These are phyloP conservation scores for Rosellinia necatrix DNA, from an alignment of 2,329 filamentous ascomycete species.

Conservation along the genomic window DNA sequence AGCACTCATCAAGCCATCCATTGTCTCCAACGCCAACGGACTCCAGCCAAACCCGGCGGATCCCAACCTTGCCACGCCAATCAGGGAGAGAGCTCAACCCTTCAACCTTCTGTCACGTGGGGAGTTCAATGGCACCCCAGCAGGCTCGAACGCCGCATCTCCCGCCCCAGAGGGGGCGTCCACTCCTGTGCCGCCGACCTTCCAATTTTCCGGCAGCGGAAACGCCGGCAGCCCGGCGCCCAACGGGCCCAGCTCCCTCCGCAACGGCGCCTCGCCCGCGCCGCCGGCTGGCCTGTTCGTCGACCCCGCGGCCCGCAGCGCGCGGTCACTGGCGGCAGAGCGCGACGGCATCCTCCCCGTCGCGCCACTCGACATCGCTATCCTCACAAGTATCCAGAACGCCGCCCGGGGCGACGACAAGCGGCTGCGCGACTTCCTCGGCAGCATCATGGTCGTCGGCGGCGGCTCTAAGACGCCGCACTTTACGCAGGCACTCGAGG, in stretches of 20 bases:
- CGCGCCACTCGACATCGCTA: conserved; percentile 84
- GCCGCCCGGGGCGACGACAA: conserved; percentile 89
- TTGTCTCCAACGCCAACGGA: conserved; percentile 53
- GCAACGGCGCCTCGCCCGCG: conserved; percentile 39
- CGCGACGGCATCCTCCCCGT: conserved; percentile 82
- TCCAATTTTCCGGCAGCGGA: conserved; percentile 59
- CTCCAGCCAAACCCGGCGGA: conserved; percentile 44
- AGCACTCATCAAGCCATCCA: conserved; percentile 62
- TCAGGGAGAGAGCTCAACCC: conserved; percentile 67
- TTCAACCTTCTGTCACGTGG: conserved; percentile 74
- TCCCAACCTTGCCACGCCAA: conserved; percentile 60
- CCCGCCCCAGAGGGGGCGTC: conserved; percentile 78
- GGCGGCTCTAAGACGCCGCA: conserved; percentile 81
- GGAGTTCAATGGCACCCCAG: conserved; percentile 75
- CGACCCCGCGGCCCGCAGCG: conserved; percentile 56
- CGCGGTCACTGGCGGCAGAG: conserved; percentile 61
- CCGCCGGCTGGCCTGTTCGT: conserved; percentile 53
- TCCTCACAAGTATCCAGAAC: conserved; percentile 86
- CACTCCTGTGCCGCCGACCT: conserved; percentile 66
- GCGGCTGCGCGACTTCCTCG: conserved; percentile 87
- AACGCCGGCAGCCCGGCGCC: conserved; percentile 44
- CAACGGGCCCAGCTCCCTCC: conserved; percentile 44
- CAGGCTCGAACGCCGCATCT: conserved; percentile 84
- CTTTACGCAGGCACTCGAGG: conserved; percentile 82
- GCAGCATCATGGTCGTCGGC: conserved; percentile 88